A percentile compares a stretch with the other conserved stretches of the same genome.
These are phyloP conservation scores for Botrytis deweyae DNA, from an alignment of 2,329 filamentous ascomycete species.

Conservation along the genomic window DNA sequence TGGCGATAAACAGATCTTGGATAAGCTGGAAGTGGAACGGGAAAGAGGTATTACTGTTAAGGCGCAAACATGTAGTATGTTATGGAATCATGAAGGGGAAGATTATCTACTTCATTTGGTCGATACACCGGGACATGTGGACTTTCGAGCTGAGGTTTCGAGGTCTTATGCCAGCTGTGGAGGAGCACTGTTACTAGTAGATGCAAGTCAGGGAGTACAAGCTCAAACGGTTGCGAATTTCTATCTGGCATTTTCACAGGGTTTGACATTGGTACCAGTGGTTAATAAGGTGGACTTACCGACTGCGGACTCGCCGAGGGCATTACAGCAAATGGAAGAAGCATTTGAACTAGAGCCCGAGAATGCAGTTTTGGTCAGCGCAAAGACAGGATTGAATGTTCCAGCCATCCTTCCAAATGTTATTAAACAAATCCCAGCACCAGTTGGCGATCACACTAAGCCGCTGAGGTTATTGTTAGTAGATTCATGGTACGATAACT, in stretches of 20 bases:
- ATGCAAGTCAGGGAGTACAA: conserved; percentile 94
- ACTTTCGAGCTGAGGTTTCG: conserved; percentile 95
- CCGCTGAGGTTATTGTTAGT: conserved; percentile 84
- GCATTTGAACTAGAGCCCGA: conserved; percentile 85
- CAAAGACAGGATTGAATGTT: conserved; percentile 91
- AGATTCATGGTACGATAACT: conserved; percentile 98
- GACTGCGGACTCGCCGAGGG: conserved; percentile 81
- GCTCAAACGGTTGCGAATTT: conserved; percentile 99
- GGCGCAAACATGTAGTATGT: conserved; percentile 97
- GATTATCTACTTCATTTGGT: conserved; percentile 95
- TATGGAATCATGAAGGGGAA: conserved; percentile 80
- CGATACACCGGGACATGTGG: conserved; percentile 95
- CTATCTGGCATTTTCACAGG: conserved; percentile 93
- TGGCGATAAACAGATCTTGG: conserved; percentile 89
- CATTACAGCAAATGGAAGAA: conserved; percentile 79
- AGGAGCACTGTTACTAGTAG: conserved; percentile 86
- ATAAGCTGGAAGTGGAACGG: conserved; percentile 94
- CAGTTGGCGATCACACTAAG: conserved; percentile 68
- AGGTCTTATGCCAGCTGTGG: conserved; percentile 95
- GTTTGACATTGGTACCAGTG: conserved; percentile 81
- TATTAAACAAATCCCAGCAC: conserved; percentile 79
- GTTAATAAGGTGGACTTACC: conserved; percentile 96
- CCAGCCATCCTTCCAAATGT: conserved; percentile 79
- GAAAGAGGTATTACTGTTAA: conserved; percentile 98
- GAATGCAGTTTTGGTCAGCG: conserved; percentile 76